Evolutionary conservation across 139 green algal genomes (phyloP).

Genomic region (Chlamydomonas sp.): DNA sequence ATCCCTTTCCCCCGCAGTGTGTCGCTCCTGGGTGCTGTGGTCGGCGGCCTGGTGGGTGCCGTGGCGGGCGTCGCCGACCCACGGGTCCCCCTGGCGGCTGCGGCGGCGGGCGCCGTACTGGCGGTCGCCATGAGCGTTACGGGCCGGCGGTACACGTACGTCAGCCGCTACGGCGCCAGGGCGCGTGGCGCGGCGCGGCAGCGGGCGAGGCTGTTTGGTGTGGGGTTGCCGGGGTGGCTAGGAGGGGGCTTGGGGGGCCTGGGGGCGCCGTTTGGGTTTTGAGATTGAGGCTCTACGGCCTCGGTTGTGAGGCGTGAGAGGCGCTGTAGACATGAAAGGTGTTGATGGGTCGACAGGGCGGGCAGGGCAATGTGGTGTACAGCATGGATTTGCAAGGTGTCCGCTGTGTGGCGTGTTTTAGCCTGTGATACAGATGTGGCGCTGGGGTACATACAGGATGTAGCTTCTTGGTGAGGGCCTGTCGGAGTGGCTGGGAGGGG

Average conservation of each 20-base stretch:
- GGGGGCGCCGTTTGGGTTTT: background rate
- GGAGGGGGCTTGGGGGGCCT: background rate
- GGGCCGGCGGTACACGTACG: constrained; percentile 29
- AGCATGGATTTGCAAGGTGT: too few species aligned
- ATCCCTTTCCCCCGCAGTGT: background rate
- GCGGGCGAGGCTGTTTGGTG: background rate
- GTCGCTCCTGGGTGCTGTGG: constrained; percentile 13
- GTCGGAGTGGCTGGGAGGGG: too few species aligned
- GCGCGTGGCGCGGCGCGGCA: constrained; percentile 5
- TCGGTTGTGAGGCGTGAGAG: too few species aligned
- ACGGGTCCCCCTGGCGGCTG: background rate
- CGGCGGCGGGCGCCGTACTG: constrained; percentile 2
- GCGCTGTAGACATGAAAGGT: too few species aligned
- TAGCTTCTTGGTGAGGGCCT: too few species aligned
- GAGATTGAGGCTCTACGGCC: background rate
- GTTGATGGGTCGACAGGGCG: too few species aligned
- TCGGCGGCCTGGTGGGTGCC: constrained; percentile 17
- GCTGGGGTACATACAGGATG: too few species aligned
- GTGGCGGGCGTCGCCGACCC: too few species aligned
- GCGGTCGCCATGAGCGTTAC: constrained; percentile 1
- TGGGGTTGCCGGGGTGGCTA: background rate
- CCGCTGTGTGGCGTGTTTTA: too few species aligned
- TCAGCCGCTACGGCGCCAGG: constrained; percentile 32
- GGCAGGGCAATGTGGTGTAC: too few species aligned
- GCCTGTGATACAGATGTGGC: too few species aligned